Evolutionary conservation across 305 asterid species (phyloP).

Genomic region (Fraxinus sp.): DNA sequence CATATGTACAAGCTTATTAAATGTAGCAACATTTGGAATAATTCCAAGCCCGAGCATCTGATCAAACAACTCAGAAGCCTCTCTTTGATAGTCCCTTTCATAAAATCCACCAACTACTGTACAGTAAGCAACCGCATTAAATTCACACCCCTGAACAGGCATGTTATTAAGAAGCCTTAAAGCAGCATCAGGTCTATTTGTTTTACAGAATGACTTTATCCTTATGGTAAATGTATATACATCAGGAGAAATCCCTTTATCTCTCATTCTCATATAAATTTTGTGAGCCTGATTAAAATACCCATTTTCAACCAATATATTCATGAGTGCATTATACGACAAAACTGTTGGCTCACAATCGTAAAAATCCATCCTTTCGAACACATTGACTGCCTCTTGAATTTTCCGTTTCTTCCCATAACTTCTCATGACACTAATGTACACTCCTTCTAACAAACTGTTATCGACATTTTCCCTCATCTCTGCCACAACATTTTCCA

Average conservation of each 20-base stretch:
- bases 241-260: conserved; percentile 70
- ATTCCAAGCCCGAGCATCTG: conserved; percentile 66
- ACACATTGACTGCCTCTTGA: conserved; percentile 79
- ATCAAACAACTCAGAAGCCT: conserved; percentile 67
- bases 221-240: conserved; percentile 81
- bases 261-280: conserved; percentile 80
- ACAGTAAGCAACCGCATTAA: conserved; percentile 76
- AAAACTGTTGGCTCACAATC: conserved; percentile 63
- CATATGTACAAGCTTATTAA: conserved; percentile 69
- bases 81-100: conserved; percentile 44
- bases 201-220: conserved; percentile 84
- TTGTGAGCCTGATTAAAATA: conserved; percentile 80
- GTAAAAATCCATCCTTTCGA: conserved; percentile 90
- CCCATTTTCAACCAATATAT: conserved; percentile 74
- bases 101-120: conserved; percentile 82
- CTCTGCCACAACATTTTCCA: conserved; percentile 68
- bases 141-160: conserved; percentile 69
- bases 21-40: conserved; percentile 59
- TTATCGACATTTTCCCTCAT: conserved; percentile 58
- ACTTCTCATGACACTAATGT: conserved; percentile 62
- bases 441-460: conserved; percentile 70
- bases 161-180: conserved; percentile 84
- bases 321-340: conserved; percentile 79
- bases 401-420: conserved; percentile 73
- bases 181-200: conserved; percentile 72